Evolutionary conservation across 106 monocot species (phyloP).

Genomic region (Platanthera zijinensis): DNA sequence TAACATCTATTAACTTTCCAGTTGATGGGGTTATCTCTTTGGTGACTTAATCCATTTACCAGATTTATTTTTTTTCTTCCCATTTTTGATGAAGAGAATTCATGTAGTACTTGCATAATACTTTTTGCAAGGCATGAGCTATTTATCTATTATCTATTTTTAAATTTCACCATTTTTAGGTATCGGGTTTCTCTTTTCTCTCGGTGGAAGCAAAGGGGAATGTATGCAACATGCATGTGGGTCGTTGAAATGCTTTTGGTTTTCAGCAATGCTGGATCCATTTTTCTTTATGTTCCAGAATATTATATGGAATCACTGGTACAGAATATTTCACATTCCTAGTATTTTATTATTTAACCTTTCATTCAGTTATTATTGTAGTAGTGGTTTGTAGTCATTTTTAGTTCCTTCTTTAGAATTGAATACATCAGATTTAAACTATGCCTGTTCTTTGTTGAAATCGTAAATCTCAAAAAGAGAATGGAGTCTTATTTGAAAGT

Average conservation of each 20-base stretch:
- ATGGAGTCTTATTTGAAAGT: background rate
- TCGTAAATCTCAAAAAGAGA: background rate
- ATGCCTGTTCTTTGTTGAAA: background rate
- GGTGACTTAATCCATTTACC: background rate
- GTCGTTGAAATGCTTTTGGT: slow-evolving; percentile 72
- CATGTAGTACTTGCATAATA: background rate
- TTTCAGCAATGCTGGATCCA: slow-evolving; percentile 54
- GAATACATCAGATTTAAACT: background rate
- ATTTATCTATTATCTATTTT: background rate
- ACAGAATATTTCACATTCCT: background rate
- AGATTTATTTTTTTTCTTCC: background rate
- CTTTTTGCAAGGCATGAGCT: background rate
- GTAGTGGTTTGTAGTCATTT: background rate
- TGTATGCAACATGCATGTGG: slow-evolving; percentile 98
- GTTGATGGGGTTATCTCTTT: no score
- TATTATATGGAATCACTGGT: slow-evolving; percentile 92
- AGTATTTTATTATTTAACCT: background rate
- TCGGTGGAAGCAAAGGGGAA: slow-evolving; percentile 92
- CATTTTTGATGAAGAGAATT: background rate
- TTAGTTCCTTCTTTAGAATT: background rate
- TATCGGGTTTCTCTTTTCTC: slow-evolving; percentile 78
- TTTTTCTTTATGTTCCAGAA: slow-evolving; percentile 78
- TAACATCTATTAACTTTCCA: no score
- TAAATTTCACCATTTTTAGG: slow-evolving; percentile 34
- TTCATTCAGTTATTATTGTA: background rate